Conservation (phyloP, 768 basidiomycete genomes). For the Mycena vulgaris region DNA sequence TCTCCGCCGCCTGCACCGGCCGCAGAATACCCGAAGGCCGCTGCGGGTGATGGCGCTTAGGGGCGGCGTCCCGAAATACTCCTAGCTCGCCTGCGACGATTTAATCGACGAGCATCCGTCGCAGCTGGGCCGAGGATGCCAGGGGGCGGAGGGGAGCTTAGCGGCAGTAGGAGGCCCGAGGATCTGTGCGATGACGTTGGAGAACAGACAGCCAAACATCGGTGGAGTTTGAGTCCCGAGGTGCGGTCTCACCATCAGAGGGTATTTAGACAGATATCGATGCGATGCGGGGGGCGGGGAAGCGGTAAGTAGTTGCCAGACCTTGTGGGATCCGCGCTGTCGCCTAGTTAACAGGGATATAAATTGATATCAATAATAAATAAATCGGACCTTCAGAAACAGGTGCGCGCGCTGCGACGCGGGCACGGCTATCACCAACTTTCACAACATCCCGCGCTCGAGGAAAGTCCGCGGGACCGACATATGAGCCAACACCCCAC, state of each 20-base stretch:
- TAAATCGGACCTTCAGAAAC: too few species aligned
- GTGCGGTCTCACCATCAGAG: neutral
- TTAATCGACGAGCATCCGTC: neutral
- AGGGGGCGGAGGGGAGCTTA: neutral
- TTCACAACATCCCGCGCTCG: too few species aligned
- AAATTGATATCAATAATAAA: too few species aligned
- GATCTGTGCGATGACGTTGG: slow-evolving; percentile 12
- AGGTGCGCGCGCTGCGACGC: too few species aligned
- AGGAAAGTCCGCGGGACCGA: too few species aligned
- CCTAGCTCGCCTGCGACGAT: too few species aligned
- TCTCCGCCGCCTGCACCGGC: neutral
- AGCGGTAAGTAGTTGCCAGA: too few species aligned
- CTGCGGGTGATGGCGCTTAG: neutral
- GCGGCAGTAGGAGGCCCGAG: neutral
- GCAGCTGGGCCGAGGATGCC: neutral
- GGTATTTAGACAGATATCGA: neutral
- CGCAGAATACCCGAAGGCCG: neutral
- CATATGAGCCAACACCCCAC: too few species aligned
- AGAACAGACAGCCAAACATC: slow-evolving; percentile 8
- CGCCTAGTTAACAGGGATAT: too few species aligned
- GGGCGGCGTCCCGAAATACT: neutral
- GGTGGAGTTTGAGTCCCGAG: slow-evolving; percentile 5
- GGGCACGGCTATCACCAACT: too few species aligned
- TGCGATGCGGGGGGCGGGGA: too few species aligned
- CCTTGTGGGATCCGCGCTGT: too few species aligned